Conservation (phyloP, 495 filamentous ascomycete species). For the Aspergillus egyptiacus region DNA sequence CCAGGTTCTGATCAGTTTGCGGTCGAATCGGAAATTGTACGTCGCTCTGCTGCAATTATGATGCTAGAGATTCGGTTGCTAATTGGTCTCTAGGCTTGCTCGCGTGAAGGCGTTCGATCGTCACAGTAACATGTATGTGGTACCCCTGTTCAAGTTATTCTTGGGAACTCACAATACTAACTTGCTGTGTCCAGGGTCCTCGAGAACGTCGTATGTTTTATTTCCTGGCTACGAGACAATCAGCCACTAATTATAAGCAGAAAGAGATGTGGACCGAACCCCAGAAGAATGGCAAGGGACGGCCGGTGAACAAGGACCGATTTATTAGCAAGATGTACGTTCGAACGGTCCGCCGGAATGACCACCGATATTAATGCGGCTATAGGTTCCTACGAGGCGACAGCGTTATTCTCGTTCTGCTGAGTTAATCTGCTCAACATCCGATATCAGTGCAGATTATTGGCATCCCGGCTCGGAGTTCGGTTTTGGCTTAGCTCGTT, state of each 20-base stretch:
- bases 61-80: background rate
- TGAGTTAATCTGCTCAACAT: slow-evolving; percentile 4
- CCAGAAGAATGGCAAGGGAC: slow-evolving; percentile 81
- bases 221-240: background rate
- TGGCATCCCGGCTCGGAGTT: slow-evolving; percentile 10
- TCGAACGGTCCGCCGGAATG: slow-evolving; percentile 40
- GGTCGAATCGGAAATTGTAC: slow-evolving; percentile 75
- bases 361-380: background rate
- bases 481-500: slow-evolving; percentile 6
- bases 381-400: slow-evolving; percentile 14
- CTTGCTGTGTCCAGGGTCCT: slow-evolving; percentile 45
- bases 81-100: slow-evolving; percentile 40
- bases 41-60: background rate
- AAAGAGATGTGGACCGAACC: slow-evolving; percentile 99
- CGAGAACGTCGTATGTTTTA: slow-evolving; percentile 60
- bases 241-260: background rate
- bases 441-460: background rate
- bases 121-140: slow-evolving; percentile 76
- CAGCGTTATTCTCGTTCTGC: slow-evolving; percentile 12
- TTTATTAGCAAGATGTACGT: slow-evolving; percentile 98
- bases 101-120: slow-evolving; percentile 85
- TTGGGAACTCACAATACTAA: background rate
- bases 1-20: slow-evolving; percentile 84
- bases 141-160: background rate
- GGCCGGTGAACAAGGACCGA: slow-evolving; percentile 92